Evolutionary conservation across 78 protist genomes (phyloP).

Genomic region (Chrysochromulina tobinii): DNA sequence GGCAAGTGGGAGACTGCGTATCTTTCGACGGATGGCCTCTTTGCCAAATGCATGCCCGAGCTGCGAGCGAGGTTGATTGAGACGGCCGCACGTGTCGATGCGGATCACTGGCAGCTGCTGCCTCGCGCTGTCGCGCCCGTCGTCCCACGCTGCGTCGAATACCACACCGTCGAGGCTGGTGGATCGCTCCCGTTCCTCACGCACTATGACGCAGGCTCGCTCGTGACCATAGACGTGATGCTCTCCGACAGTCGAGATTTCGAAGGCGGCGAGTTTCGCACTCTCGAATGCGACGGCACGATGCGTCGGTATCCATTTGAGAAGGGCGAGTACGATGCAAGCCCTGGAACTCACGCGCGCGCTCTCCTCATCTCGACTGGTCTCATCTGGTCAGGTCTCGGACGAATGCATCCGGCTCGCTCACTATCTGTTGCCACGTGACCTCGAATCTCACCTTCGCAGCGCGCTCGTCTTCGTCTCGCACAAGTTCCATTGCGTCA

Average conservation of each 20-base stretch:
- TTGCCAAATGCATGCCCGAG: not conserved
- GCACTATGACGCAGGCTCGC: not conserved
- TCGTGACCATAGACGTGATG: not conserved
- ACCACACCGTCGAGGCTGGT: not conserved
- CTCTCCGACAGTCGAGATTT: not conserved
- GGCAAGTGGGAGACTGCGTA: not conserved
- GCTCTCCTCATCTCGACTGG: no score
- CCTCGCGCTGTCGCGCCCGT: not conserved
- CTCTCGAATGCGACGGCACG: not conserved
- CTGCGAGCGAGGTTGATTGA: not conserved
- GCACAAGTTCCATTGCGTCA: conserved; percentile 7
- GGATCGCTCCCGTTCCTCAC: no score
- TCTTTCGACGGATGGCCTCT: not conserved
- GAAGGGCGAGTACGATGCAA: no score
- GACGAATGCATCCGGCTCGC: no score
- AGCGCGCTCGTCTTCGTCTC: not conserved
- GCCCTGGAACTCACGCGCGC: no score
- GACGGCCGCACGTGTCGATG: not conserved
- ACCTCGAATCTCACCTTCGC: no score
- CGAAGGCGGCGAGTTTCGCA: not conserved
- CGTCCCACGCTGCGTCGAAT: not conserved
- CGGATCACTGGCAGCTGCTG: not conserved
- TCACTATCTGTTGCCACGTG: no score
- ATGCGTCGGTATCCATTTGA: not conserved
- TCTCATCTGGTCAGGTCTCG: no score